phyloP scores from a whole-genome alignment of 2,329 filamentous ascomycete species.

The Ascosphaera apis region DNA sequence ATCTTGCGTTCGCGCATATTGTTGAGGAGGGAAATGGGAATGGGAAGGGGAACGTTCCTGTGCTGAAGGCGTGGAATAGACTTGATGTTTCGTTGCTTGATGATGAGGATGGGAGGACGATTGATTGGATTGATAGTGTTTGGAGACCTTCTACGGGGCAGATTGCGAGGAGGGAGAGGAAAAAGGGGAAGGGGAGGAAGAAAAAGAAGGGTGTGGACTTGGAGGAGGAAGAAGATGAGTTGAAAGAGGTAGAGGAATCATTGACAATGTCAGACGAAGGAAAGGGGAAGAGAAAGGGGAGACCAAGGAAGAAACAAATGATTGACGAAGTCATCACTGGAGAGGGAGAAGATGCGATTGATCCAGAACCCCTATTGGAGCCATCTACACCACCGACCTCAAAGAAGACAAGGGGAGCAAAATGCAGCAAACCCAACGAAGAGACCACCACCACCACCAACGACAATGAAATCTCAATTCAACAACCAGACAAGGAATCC shows the following conservation, averaged over 20 bases:
- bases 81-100: conserved; percentile 13
- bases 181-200: neutral
- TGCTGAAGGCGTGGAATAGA: conserved; percentile 20
- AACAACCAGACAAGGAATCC: conserved; percentile 17
- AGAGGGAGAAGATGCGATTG: no score
- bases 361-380: neutral
- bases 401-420: conserved; percentile 3
- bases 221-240: neutral
- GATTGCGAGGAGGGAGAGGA: neutral
- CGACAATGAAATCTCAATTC: no score
- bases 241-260: neutral
- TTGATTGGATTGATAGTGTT: no score
- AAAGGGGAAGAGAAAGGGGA: neutral
- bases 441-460: no score
- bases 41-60: conserved; percentile 3
- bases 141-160: conserved; percentile 1
- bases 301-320: neutral
- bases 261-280: neutral
- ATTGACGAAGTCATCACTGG: no score
- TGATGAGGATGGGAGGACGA: conserved; percentile 1
- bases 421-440: no score
- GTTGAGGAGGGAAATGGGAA: conserved; percentile 8
- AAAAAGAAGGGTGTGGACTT: neutral
- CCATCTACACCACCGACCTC: neutral
- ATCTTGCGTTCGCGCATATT: conserved; percentile 51